Conservation (phyloP, 2,329 filamentous ascomycete species). For the Fusarium sp. region DNA sequence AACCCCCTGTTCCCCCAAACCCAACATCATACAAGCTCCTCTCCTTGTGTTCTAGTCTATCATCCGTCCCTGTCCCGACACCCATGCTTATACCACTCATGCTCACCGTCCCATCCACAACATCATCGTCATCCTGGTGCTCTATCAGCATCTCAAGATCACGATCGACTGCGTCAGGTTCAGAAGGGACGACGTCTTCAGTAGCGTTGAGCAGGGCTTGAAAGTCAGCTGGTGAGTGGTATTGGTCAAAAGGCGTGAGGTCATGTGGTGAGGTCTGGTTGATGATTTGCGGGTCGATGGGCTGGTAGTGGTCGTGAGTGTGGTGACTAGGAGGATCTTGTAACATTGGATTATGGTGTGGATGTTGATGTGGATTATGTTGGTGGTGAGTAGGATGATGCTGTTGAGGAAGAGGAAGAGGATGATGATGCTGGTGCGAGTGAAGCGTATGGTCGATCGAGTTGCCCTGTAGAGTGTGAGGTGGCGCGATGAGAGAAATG, state of each 20-base stretch:
- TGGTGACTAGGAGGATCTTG: constrained; percentile 47
- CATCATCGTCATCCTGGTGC: constrained; percentile 56
- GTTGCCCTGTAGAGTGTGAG: constrained; percentile 50
- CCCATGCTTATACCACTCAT: constrained; percentile 37
- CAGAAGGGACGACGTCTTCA: constrained; percentile 51
- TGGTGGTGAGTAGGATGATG: constrained; percentile 14
- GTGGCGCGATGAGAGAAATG: constrained; percentile 58
- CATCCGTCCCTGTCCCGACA: constrained; percentile 15
- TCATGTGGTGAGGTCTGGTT: constrained; percentile 46
- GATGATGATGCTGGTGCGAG: constrained; percentile 31
- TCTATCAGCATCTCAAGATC: constrained; percentile 66
- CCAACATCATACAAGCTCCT: constrained; percentile 46
- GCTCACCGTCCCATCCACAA: constrained; percentile 23
- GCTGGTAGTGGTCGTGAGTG: constrained; percentile 56
- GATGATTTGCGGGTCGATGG: constrained; percentile 72
- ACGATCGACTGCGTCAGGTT: constrained; percentile 57
- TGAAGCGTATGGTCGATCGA: constrained; percentile 43
- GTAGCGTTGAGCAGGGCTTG: constrained; percentile 65
- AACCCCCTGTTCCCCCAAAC: constrained; percentile 41
- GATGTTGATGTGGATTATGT: constrained; percentile 35
- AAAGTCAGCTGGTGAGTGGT: constrained; percentile 61
- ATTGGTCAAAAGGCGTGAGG: constrained; percentile 55
- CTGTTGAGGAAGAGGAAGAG: constrained; percentile 15
- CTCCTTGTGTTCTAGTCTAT: constrained; percentile 39
- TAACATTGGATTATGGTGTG: constrained; percentile 45